Conservation (phyloP, 83 land plant species). For the Isoetes engelmannii region DNA sequence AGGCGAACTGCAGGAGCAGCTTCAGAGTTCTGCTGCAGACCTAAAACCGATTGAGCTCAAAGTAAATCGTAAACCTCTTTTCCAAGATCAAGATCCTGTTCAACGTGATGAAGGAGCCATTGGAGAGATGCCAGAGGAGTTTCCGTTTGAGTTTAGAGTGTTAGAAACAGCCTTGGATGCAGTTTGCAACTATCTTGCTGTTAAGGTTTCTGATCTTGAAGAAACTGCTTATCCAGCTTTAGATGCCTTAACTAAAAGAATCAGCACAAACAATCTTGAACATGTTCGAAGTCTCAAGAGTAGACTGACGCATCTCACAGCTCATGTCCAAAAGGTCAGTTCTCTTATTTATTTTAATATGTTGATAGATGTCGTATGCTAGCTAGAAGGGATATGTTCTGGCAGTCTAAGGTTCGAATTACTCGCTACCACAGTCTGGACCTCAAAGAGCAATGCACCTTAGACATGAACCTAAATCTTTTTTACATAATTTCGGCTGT, state of each 20-base stretch:
- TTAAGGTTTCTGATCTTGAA: slow-evolving; percentile 64
- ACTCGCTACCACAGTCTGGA: too few relatives aligned
- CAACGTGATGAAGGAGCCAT: slow-evolving; percentile 24
- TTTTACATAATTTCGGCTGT: neutral
- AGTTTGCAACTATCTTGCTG: slow-evolving; percentile 72
- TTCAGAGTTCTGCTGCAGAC: slow-evolving; percentile 12
- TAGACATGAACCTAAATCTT: too few relatives aligned
- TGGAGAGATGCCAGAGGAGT: slow-evolving; percentile 49
- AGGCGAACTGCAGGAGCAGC: slow-evolving; percentile 66
- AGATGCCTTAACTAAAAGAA: slow-evolving; percentile 75
- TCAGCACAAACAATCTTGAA: slow-evolving; percentile 89
- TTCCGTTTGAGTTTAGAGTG: slow-evolving; percentile 96
- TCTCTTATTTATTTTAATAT: neutral
- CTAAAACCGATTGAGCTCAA: neutral
- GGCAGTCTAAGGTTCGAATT: too few relatives aligned
- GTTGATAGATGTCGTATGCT: too few relatives aligned
- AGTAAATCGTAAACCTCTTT: neutral
- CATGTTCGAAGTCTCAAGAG: slow-evolving; percentile 83
- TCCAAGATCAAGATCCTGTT: slow-evolving; percentile 27
- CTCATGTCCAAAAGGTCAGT: slow-evolving; percentile 89
- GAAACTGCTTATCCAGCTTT: slow-evolving; percentile 70
- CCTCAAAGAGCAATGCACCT: too few relatives aligned
- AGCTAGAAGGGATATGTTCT: too few relatives aligned
- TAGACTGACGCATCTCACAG: slow-evolving; percentile 80
- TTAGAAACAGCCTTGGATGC: slow-evolving; percentile 87